Percentiles rank a stretch among this genome's conserved stretches.
These are phyloP conservation scores for Fusarium tupiense DNA, from an alignment of 2,329 filamentous ascomycete genomes.

Conservation along the genomic window DNA sequence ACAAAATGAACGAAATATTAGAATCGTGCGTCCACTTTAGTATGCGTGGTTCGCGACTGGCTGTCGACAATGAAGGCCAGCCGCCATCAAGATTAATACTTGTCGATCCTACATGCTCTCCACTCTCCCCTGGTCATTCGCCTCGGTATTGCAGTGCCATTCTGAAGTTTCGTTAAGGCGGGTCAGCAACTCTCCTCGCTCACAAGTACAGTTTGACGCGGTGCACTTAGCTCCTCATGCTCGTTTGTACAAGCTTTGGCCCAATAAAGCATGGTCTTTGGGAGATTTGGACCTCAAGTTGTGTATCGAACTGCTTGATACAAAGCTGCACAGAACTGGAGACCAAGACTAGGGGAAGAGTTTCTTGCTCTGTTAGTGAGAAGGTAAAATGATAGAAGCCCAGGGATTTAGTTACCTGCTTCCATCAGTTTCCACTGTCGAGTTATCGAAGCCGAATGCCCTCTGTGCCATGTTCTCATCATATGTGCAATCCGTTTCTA, in stretches of 20 bases:
- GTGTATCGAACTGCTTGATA: background rate
- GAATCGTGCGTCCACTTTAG: background rate
- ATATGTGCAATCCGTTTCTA: background rate
- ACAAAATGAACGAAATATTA: background rate
- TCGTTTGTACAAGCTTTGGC: rapidly evolving
- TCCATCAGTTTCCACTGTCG: background rate
- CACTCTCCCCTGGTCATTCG: too few species aligned
- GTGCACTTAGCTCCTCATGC: background rate
- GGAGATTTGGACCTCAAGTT: rapidly evolving
- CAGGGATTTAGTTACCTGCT: too few species aligned
- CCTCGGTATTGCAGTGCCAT: background rate
- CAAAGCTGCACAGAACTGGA: background rate
- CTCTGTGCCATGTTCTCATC: too few species aligned
- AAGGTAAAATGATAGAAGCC: too few species aligned
- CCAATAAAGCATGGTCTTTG: background rate
- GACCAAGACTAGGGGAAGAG: background rate
- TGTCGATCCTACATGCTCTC: too few species aligned
- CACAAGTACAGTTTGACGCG: background rate
- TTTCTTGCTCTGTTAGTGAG: too few species aligned
- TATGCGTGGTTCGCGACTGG: background rate
- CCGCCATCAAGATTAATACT: too few species aligned
- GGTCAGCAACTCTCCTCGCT: background rate
- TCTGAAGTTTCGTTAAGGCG: background rate
- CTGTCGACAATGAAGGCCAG: background rate
- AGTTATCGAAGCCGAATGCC: background rate